Evolutionary conservation across 164 flowering plant species (phyloP), one percentile per base, ranked within the genome.

Genomic region (Annona squamosa): DNA sequence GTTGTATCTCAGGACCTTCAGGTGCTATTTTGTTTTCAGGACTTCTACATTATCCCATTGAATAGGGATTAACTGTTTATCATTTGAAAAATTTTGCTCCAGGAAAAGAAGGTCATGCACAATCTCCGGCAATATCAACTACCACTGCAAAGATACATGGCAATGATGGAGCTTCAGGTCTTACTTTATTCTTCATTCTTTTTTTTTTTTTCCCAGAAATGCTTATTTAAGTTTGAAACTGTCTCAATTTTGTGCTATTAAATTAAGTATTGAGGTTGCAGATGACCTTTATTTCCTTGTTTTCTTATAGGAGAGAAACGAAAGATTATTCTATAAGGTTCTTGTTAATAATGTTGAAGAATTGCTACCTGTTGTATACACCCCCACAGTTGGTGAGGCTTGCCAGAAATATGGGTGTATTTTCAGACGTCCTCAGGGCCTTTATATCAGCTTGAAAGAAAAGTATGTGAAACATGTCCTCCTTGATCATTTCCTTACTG

Each of bases 301-400:
- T n/a, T 67, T 42, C 57, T 77, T 77, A 57, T 77, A 91, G 97
- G 94, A 91, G 77, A 86, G 87, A 68, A 91, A 91, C 74, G 86
- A 88, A 65, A 87, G 84, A 76, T 77, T 91, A 62, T 91, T 91
- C 74, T 91, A 91, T 84, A 91, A 88, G 86, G 90, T 91, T 75
- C 90, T 91, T 46, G 81, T 91, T 74, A 91, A 91, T 77, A 84
- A 91, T 77, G 94, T 91, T 68, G 97, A 90, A 84, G 97, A 91
- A 67, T 73, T 90, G 74, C 94, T 91, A 59, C 97, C 97, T 5
- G 77, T 91, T 63, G 94, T 91, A 18, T 91, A 91, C 77, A 91
- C 97, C 46, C 97, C 97, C 47, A 88, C 90, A 4, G 97, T 88
- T 73, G 97, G 97, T 72, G 92, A 91, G 78, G 97, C 97, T 79